A percentile compares a stretch with the other conserved stretches of the same genome.
phyloP scores from a whole-genome alignment of 805 yeast species.

The Starmera quercuum region DNA sequence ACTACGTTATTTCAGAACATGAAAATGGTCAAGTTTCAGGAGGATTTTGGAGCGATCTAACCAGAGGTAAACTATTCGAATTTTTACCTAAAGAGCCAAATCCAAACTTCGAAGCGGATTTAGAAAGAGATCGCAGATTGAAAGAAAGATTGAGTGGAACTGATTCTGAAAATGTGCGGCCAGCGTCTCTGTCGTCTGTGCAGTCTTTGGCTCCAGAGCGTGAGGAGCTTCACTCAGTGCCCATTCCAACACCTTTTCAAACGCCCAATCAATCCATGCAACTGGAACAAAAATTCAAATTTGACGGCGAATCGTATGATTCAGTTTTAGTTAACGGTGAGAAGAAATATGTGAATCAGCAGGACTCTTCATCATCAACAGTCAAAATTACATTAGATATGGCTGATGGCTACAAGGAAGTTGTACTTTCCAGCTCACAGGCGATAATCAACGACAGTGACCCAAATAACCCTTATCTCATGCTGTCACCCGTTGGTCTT shows the following conservation, averaged over 20 bases:
- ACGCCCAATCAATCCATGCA: not conserved
- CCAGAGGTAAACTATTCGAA: slow-evolving; percentile 19
- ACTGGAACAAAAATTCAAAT: no score
- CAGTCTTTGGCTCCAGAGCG: not conserved
- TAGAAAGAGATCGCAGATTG: slow-evolving; percentile 16
- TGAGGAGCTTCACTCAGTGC: not conserved
- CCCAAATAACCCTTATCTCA: slow-evolving; percentile 16
- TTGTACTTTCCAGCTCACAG: slow-evolving; percentile 17
- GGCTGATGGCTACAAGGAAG: slow-evolving; percentile 6
- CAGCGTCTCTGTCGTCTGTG: not conserved
- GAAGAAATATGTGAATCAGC: slow-evolving; percentile 14
- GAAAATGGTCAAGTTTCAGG: slow-evolving; percentile 5
- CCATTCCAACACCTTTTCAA: not conserved
- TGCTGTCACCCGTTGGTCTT: slow-evolving; percentile 20
- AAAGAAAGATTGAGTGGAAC: slow-evolving; percentile 14
- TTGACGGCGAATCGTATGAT: no score
- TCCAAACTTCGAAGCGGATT: slow-evolving; percentile 18
- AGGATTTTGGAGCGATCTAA: slow-evolving; percentile 22
- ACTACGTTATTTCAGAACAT: slow-evolving; percentile 15
- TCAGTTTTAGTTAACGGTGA: slow-evolving; percentile 18
- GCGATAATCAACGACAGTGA: slow-evolving; percentile 17
- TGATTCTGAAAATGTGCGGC: no score
- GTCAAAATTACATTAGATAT: slow-evolving; percentile 11
- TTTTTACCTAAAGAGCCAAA: slow-evolving; percentile 23
- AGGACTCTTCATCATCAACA: slow-evolving; percentile 3